phyloP scores from a whole-genome alignment of 2,329 filamentous ascomycete genomes.

The Coleophoma crateriformis region DNA sequence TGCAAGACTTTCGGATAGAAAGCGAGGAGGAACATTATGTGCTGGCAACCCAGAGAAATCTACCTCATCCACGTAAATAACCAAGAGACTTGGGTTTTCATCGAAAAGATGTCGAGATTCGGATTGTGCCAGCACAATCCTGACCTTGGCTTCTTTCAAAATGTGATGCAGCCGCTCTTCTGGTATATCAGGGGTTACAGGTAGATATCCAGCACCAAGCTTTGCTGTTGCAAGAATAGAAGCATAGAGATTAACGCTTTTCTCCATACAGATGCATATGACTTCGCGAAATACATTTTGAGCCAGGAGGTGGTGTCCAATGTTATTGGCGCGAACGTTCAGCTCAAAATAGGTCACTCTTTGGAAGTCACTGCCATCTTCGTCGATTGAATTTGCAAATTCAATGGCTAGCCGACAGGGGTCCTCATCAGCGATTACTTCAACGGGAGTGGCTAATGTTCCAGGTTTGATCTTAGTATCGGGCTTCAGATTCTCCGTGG shows the following conservation, averaged over 20 bases:
- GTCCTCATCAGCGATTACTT: constrained; percentile 22
- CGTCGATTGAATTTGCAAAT: constrained; percentile 48
- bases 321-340: constrained; percentile 55
- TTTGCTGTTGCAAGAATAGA: constrained; percentile 72
- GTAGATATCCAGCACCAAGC: constrained; percentile 73
- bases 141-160: constrained; percentile 51
- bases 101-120: constrained; percentile 20
- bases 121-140: constrained; percentile 35
- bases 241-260: constrained; percentile 67
- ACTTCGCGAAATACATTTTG: constrained; percentile 45
- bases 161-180: constrained; percentile 54
- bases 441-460: constrained; percentile 22
- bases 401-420: constrained; percentile 57
- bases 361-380: constrained; percentile 28
- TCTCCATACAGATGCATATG: constrained; percentile 73
- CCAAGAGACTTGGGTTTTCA: constrained; percentile 8
- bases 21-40: constrained; percentile 11
- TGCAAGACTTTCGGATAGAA: constrained; percentile 37
- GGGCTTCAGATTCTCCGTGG: constrained; percentile 20
- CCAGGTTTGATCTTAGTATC: constrained; percentile 4
- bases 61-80: constrained; percentile 24
- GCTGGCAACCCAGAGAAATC: constrained; percentile 12
- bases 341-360: constrained; percentile 59
- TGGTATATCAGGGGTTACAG: constrained; percentile 69
- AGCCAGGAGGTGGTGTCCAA: constrained; percentile 51